Evolutionary conservation across 1,139 yeast species (phyloP).

Genomic region (Wickerhamiella pararugosa): DNA sequence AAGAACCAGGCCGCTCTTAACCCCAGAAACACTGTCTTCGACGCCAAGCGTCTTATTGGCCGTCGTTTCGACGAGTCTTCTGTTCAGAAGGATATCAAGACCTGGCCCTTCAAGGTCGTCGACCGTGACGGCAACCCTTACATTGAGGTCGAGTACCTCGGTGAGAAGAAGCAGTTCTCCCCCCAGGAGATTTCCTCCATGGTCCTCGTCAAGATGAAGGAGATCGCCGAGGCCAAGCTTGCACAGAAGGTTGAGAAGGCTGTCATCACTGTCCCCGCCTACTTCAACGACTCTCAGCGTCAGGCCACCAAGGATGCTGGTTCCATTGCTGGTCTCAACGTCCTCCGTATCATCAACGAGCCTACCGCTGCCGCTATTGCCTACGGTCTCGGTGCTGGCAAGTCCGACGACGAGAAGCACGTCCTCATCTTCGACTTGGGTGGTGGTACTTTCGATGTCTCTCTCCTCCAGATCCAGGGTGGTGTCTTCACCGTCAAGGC

Average conservation of each 20-base stretch:
- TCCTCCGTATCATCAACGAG: conserved; percentile 91
- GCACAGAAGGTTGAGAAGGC: conserved; percentile 92
- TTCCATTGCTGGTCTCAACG: conserved; percentile 94
- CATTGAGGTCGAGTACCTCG: conserved; percentile 87
- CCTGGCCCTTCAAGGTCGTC: conserved; percentile 93
- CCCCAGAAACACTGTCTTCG: conserved; percentile 94
- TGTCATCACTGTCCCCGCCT: conserved; percentile 92
- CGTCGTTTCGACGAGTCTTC: conserved; percentile 82
- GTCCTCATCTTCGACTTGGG: conserved; percentile 89
- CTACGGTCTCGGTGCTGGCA: conserved; percentile 93
- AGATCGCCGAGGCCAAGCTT: conserved; percentile 90
- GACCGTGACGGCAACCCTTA: conserved; percentile 75
- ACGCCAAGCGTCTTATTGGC: conserved; percentile 96
- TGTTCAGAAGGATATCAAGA: conserved; percentile 90
- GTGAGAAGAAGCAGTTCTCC: conserved; percentile 84
- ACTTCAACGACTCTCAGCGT: conserved; percentile 95
- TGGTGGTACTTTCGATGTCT: conserved; percentile 98
- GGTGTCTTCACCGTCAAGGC: conserved; percentile 96
- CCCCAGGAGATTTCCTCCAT: conserved; percentile 96
- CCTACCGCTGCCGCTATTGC: conserved; percentile 98
- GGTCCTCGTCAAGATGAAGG: conserved; percentile 97
- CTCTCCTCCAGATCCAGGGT: conserved; percentile 79
- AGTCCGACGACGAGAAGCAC: conserved; percentile 65
- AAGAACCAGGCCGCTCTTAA: conserved; percentile 97
- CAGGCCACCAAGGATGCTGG: conserved; percentile 99